Conservation (phyloP, 2,329 filamentous ascomycete species). For the Thielaviopsis populi region DNA sequence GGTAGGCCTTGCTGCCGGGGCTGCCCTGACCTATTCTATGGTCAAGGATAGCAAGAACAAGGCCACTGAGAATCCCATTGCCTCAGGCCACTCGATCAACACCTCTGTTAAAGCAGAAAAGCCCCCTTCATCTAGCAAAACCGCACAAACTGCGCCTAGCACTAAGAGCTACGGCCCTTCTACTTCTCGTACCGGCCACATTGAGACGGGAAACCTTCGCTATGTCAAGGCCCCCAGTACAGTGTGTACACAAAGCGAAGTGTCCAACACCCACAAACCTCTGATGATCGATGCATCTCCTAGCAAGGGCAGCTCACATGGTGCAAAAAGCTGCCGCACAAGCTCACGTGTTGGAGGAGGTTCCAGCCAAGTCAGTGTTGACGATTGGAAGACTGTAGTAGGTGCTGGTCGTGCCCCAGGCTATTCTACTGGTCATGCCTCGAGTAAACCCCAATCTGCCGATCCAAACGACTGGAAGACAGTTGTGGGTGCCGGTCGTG, state of each 20-base stretch:
- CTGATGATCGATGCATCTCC: constrained; percentile 1
- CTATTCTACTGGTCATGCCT: neutral
- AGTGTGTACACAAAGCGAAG: constrained; percentile 8
- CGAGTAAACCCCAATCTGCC: too few species aligned
- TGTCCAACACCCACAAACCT: neutral
- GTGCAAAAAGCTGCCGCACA: neutral
- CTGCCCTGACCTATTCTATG: constrained; percentile 15
- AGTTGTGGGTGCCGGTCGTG: too few species aligned
- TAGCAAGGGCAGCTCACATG: neutral
- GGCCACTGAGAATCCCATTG: neutral
- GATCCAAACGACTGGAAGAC: too few species aligned
- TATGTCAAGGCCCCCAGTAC: constrained; percentile 13
- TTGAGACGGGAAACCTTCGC: neutral
- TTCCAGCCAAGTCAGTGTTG: neutral
- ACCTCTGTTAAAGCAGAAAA: neutral
- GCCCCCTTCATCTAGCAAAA: neutral
- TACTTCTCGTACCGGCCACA: constrained; percentile 7
- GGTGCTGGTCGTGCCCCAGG: neutral
- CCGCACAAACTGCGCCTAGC: neutral
- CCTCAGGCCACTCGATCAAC: neutral
- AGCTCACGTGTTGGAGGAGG: neutral
- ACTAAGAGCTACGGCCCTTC: constrained; percentile 12
- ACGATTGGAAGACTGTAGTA: neutral
- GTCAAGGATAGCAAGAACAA: constrained; percentile 14
- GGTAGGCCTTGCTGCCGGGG: constrained; percentile 17